Evolutionary conservation across 2,329 filamentous ascomycete species (phyloP).

Genomic region (Geosmithia flava): DNA sequence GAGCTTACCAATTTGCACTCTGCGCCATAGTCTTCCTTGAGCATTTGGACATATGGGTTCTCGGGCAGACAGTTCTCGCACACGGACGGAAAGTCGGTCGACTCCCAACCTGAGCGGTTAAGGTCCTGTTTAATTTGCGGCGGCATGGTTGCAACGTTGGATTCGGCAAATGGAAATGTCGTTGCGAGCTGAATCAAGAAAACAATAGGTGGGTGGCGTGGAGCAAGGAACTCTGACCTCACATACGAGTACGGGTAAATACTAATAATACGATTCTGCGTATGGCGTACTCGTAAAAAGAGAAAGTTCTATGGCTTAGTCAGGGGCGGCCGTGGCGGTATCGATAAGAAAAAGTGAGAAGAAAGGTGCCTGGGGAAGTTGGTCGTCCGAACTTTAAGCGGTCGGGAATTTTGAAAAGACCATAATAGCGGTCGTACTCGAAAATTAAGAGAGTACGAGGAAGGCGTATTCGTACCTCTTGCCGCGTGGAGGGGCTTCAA

Average conservation of each 20-base stretch:
- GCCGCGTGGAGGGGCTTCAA: neutral
- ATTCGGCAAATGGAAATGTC: neutral
- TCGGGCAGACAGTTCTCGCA: constrained; percentile 91
- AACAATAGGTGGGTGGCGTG: neutral
- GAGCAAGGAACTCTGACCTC: neutral
- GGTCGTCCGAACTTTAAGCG: neutral
- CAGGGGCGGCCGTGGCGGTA: neutral
- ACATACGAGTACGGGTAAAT: neutral
- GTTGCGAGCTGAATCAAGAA: neutral
- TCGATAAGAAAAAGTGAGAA: neutral
- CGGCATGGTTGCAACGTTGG: constrained; percentile 41
- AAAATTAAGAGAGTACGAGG: too few relatives aligned
- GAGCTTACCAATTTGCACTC: constrained; percentile 56
- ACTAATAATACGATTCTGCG: neutral
- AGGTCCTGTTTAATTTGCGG: constrained; percentile 94
- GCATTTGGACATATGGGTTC: constrained; percentile 97
- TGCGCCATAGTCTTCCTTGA: constrained; percentile 91
- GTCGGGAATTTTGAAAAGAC: neutral
- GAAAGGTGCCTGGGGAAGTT: neutral
- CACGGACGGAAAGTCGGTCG: constrained; percentile 78
- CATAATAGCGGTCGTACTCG: too few relatives aligned
- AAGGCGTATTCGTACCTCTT: neutral
- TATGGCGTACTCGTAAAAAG: neutral
- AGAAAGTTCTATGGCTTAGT: neutral
- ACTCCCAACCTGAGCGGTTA: constrained; percentile 92